Conservation (phyloP, 768 basidiomycete genomes). For the Tulasnella calospora region DNA sequence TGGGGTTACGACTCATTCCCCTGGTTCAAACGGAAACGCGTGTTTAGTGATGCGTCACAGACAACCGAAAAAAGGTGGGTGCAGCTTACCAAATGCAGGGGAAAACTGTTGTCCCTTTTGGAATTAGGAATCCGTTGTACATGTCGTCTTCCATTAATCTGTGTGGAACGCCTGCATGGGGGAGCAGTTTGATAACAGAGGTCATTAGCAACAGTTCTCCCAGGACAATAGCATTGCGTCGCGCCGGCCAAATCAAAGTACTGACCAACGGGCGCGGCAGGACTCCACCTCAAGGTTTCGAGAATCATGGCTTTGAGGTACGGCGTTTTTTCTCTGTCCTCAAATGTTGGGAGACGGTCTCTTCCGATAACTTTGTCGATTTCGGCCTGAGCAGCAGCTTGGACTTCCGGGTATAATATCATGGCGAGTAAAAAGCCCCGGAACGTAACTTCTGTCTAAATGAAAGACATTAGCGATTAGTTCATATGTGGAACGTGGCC, state of each 20-base stretch:
- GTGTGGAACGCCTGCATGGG: background rate
- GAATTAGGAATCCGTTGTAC: conserved; percentile 25
- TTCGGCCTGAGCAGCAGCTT: conserved; percentile 16
- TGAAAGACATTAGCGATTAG: background rate
- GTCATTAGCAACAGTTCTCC: background rate
- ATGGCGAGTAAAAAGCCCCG: conserved; percentile 25
- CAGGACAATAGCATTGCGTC: background rate
- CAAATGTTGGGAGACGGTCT: conserved; percentile 19
- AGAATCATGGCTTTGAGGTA: conserved; percentile 21
- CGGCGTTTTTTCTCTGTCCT: conserved; percentile 17
- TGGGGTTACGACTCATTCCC: background rate
- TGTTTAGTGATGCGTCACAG: background rate
- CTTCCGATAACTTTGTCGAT: conserved; percentile 21
- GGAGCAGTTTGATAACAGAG: background rate
- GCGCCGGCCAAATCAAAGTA: background rate
- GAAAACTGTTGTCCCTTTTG: conserved; percentile 17
- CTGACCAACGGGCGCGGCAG: background rate
- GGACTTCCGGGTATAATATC: conserved; percentile 25
- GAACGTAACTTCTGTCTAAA: conserved; percentile 17
- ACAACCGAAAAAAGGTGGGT: background rate
- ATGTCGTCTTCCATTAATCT: conserved; percentile 23
- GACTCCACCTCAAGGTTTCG: conserved; percentile 12
- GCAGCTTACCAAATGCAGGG: background rate
- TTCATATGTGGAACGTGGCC: background rate
- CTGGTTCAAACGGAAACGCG: background rate